A percentile compares a stretch with the other conserved stretches of the same genome.
These are phyloP conservation scores for Suhomyces taliae DNA, from an alignment of 1,139 yeast genomes.

Conservation along the genomic window DNA sequence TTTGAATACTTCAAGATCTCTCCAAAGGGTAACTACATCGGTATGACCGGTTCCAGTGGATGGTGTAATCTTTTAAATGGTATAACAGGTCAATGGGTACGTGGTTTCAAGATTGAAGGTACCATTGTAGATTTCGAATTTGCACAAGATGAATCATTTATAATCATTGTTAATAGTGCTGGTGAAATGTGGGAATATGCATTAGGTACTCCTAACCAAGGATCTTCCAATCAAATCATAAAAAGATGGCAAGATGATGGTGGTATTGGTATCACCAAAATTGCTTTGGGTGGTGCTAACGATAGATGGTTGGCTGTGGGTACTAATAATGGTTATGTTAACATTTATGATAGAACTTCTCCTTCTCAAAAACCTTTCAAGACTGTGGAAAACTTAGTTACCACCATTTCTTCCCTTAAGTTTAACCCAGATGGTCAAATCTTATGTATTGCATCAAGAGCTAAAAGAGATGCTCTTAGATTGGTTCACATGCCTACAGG, in stretches of 20 bases:
- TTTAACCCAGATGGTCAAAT: conserved; percentile 91
- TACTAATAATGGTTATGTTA: conserved; percentile 84
- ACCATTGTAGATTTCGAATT: conserved; percentile 79
- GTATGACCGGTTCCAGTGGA: conserved; percentile 81
- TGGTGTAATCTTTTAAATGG: conserved; percentile 86
- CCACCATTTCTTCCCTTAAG: conserved; percentile 70
- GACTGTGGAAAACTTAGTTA: conserved; percentile 74
- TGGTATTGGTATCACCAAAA: conserved; percentile 77
- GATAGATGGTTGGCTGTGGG: conserved; percentile 90
- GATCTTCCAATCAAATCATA: conserved; percentile 35
- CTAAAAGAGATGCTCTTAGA: conserved; percentile 81
- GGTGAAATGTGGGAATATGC: conserved; percentile 94
- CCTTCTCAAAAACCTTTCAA: conserved; percentile 50
- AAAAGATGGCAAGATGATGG: conserved; percentile 86
- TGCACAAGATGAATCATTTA: conserved; percentile 50
- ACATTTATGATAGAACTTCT: conserved; percentile 65
- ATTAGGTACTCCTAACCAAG: conserved; percentile 27
- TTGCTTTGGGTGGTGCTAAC: conserved; percentile 76
- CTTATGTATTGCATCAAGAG: conserved; percentile 81
- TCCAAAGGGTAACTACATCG: conserved; percentile 68
- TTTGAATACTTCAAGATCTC: conserved; percentile 83
- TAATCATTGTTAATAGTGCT: conserved; percentile 67
- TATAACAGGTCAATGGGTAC: conserved; percentile 77
- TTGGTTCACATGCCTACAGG: conserved; percentile 88
- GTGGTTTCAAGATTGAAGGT: conserved; percentile 88